A percentile compares a stretch with the other conserved stretches of the same genome.
phyloP scores from a whole-genome alignment of 768 basidiomycete species.

The Agaricus subrufescens region DNA sequence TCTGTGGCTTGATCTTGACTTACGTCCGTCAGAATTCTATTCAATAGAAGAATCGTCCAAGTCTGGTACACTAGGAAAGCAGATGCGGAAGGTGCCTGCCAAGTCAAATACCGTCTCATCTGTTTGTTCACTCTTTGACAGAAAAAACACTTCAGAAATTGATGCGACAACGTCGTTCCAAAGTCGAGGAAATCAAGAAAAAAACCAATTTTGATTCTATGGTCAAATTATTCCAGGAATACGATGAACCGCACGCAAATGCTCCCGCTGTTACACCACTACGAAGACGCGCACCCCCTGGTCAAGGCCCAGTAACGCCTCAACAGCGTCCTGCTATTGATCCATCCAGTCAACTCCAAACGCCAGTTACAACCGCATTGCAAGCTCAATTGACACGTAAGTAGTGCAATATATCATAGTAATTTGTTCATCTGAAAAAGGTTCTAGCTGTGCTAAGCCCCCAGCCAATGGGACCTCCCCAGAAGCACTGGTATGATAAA shows the following conservation, averaged over 20 bases:
- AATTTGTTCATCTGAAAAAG: conserved; percentile 7
- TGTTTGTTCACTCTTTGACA: conserved; percentile 24
- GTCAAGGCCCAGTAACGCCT: conserved; percentile 26
- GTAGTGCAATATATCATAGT: not conserved
- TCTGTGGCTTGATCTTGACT: not conserved
- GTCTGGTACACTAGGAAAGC: conserved; percentile 81
- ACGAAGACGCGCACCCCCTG: conserved; percentile 30
- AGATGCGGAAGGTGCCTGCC: conserved; percentile 67
- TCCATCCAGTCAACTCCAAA: conserved; percentile 17
- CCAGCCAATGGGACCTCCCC: conserved; percentile 40
- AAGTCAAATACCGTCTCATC: not conserved
- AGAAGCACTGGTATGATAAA: conserved; percentile 83
- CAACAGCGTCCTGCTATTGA: conserved; percentile 18
- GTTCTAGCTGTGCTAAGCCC: conserved; percentile 22
- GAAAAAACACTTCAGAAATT: conserved; percentile 76
- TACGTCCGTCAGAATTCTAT: conserved; percentile 46
- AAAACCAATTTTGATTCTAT: conserved; percentile 96
- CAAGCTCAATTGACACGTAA: conserved; percentile 25
- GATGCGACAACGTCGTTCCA: conserved; percentile 73
- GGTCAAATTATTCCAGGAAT: conserved; percentile 83
- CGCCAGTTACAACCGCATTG: conserved; percentile 19
- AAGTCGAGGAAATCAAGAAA: conserved; percentile 95
- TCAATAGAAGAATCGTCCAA: conserved; percentile 76
- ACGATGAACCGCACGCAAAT: conserved; percentile 57
- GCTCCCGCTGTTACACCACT: conserved; percentile 31